A percentile compares a stretch with the other conserved stretches of the same genome.
Conservation (phyloP, 768 basidiomycete genomes). For the Hebeloma cylindrosporum region DNA sequence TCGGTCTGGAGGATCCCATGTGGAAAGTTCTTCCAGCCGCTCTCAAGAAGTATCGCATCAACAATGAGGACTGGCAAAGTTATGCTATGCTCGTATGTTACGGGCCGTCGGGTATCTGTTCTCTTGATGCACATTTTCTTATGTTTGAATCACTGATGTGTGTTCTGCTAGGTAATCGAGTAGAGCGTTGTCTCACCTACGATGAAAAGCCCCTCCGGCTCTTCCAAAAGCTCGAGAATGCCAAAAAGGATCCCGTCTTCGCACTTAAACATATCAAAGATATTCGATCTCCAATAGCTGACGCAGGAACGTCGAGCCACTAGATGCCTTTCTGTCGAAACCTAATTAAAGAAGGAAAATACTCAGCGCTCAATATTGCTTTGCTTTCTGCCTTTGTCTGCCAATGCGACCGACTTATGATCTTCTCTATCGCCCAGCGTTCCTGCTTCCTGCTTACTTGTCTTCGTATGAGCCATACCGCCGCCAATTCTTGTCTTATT, state of each 20-base stretch:
- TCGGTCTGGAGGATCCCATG: constrained; percentile 95
- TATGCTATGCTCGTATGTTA: constrained; percentile 99
- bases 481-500: no score
- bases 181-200: constrained; percentile 93
- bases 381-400: no score
- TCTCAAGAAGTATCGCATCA: constrained; percentile 97
- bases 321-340: no score
- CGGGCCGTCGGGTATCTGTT: constrained; percentile 90
- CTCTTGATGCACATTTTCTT: no score
- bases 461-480: no score
- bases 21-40: constrained; percentile 99
- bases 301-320: no score
- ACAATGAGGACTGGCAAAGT: constrained; percentile 97
- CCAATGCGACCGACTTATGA: no score
- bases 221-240: constrained; percentile 96
- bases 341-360: no score
- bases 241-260: constrained; percentile 97
- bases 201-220: constrained; percentile 97
- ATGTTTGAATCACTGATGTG: no score
- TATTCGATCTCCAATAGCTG: constrained; percentile 94
- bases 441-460: no score
- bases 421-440: no score
- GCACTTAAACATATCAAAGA: constrained; percentile 98
- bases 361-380: no score
- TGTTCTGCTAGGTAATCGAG: constrained; percentile 73